phyloP scores from a whole-genome alignment of 805 yeast genomes.

The Citeromyces matritensis region DNA sequence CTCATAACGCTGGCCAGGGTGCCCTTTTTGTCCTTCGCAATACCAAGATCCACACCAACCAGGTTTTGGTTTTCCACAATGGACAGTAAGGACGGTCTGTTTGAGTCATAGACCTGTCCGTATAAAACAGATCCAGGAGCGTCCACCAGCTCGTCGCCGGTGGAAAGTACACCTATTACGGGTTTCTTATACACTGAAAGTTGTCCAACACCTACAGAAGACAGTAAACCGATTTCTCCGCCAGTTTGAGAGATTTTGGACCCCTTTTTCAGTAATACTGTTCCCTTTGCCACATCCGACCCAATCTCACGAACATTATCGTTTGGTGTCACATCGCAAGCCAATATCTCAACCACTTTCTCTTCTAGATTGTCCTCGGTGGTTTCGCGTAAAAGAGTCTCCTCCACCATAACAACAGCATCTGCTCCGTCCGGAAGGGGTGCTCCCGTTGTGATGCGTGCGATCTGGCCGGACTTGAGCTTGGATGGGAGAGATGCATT shows the following conservation, averaged over 20 bases:
- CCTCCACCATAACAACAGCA: constrained; percentile 40
- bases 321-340: constrained; percentile 18
- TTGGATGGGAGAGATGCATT: constrained; percentile 10
- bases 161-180: constrained; percentile 27
- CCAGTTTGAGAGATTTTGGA: constrained; percentile 22
- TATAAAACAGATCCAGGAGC: constrained; percentile 10
- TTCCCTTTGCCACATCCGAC: constrained; percentile 26
- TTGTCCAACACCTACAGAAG: constrained; percentile 25
- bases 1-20: constrained; percentile 11
- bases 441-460: constrained; percentile 41
- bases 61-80: constrained; percentile 18
- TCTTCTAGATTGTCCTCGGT: constrained; percentile 26
- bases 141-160: constrained; percentile 35
- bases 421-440: constrained; percentile 38
- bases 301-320: constrained; percentile 34
- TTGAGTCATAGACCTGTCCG: constrained; percentile 35
- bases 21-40: constrained; percentile 23
- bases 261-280: constrained; percentile 19
- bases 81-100: constrained; percentile 28
- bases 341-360: constrained; percentile 20
- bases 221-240: constrained; percentile 33
- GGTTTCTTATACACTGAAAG: constrained; percentile 26
- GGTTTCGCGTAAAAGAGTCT: constrained; percentile 20
- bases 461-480: constrained; percentile 16
- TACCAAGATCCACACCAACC: constrained; percentile 30